Percentiles rank a stretch among this genome's conserved stretches.
These are phyloP conservation scores for Plectosphaerella plurivora DNA, from an alignment of 2,329 filamentous ascomycete genomes.

Conservation along the genomic window DNA sequence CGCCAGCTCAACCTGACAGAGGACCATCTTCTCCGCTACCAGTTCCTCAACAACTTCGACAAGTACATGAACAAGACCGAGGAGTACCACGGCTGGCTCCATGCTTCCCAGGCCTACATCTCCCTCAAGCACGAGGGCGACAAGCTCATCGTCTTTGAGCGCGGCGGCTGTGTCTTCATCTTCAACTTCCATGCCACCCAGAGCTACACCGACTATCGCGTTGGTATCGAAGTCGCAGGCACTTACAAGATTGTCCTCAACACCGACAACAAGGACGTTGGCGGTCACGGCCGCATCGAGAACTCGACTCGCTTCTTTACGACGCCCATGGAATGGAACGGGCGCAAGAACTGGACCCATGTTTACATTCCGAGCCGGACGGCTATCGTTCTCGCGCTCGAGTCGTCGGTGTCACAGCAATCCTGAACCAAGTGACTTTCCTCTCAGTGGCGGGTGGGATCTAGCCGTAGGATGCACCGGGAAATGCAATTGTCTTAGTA, in stretches of 20 bases:
- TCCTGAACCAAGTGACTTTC: constrained; percentile 9
- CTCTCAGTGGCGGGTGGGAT: background rate
- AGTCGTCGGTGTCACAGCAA: constrained; percentile 20
- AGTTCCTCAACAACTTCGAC: constrained; percentile 92
- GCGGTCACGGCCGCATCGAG: constrained; percentile 74
- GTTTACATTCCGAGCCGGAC: constrained; percentile 83
- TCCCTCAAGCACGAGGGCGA: constrained; percentile 90
- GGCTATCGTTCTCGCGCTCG: constrained; percentile 55
- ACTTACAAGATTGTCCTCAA: constrained; percentile 86
- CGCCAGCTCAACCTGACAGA: constrained; percentile 92
- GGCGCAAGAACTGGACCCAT: constrained; percentile 83
- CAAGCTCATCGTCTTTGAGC: constrained; percentile 94
- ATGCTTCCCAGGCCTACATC: constrained; percentile 80
- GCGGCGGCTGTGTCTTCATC: constrained; percentile 82
- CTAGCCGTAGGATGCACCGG: no score
- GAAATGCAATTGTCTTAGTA: background rate
- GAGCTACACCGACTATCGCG: constrained; percentile 88
- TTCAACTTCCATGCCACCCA: constrained; percentile 91
- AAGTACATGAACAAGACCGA: constrained; percentile 84
- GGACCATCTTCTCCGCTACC: constrained; percentile 79
- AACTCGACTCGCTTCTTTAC: constrained; percentile 88
- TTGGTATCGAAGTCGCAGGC: constrained; percentile 79
- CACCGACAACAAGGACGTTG: constrained; percentile 71
- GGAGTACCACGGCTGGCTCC: constrained; percentile 86
- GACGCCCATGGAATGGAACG: constrained; percentile 85